Base-by-base conservation (phyloP, 2,329 filamentous ascomycete species). In the Mycocentrospora acerina region DNA sequence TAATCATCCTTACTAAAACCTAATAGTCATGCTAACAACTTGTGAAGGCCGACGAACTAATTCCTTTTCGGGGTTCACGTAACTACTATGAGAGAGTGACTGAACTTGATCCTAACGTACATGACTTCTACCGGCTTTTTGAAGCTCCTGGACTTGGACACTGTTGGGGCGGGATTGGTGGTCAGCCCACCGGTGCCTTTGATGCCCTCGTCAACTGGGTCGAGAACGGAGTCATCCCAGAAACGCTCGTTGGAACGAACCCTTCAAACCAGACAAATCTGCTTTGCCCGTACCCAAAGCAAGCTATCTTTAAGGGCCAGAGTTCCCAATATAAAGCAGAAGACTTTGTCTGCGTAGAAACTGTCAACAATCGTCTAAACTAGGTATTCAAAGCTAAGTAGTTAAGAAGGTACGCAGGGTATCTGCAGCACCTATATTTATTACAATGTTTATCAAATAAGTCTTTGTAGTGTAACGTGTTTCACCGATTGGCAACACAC, bases 121-220 rank as follows among this genome's bases (percentile, higher is more conserved):
- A 55, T 14, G 42, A 55, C 6, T 60, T 54, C 46, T 59, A 43
- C 38, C 55, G 58, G 17, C 34, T 45, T 13, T 62, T 57, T 34
- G 37, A 50, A 28, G 51, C 39, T 3, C 55, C 59, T 3, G 60
- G 55, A 3, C 16, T 60, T 1, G 36, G n/a, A 0, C 58, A 62
- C 36, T 59, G 55, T 28, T 17, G 8, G 2, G 52, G 52, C 15
- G 55, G 55, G 1, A 12, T 26, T 2, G 57, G 57, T 4, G 46
- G 40, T 3, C 17, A 48, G 7, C 56, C 57, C 5, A n/a, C 36
- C 2, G 72, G 70, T 6, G 64, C 73, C 0, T 51, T 64, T 15
- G 27, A 48, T 4, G 47, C 48, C 7, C 29, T 64, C 16, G 51
- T 55, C 5, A 32, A 49, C 3, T 64, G 59, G 60, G 58, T 64